phyloP scores from a whole-genome alignment of 2,329 filamentous ascomycete species.

The Penicillium hesseltinei region DNA sequence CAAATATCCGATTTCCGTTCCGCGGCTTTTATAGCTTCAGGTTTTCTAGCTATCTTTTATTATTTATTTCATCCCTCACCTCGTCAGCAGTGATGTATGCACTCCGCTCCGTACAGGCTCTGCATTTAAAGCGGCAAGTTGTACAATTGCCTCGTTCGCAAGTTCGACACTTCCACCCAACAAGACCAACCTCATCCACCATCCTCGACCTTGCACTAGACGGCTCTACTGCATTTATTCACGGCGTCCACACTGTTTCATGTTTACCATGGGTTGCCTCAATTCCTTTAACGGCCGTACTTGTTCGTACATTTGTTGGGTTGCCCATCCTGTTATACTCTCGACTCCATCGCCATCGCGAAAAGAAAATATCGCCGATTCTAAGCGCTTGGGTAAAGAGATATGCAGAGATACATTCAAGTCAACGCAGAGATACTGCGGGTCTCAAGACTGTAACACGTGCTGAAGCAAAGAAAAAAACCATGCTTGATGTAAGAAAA shows the following conservation, averaged over 20 bases:
- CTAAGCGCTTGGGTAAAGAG: conserved; percentile 37
- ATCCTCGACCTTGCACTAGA: conserved; percentile 44
- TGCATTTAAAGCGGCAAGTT: conserved; percentile 1
- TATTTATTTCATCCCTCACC: neutral
- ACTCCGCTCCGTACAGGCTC: conserved; percentile 4
- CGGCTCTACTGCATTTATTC: conserved; percentile 47
- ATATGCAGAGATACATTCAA: conserved; percentile 7
- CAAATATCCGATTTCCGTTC: conserved; percentile 3
- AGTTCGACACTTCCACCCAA: conserved; percentile 52
- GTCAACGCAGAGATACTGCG: rapidly evolving
- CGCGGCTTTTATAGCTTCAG: conserved; percentile 1
- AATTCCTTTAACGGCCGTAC: conserved; percentile 55
- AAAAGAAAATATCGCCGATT: conserved; percentile 45
- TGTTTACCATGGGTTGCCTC: conserved; percentile 55
- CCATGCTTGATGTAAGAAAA: conserved; percentile 16
- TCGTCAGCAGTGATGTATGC: conserved; percentile 13
- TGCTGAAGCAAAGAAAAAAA: conserved; percentile 16
- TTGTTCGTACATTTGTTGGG: conserved; percentile 50
- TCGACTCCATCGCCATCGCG: conserved; percentile 41
- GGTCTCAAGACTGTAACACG: neutral
- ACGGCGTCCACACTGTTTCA: conserved; percentile 50
- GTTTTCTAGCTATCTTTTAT: neutral
- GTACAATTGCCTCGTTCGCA: conserved; percentile 20
- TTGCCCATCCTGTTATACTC: conserved; percentile 49
- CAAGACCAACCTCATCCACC: conserved; percentile 39